These are phyloP conservation scores for Dryadomyces quercivorus DNA, from an alignment of 2,329 filamentous ascomycete genomes.

Conservation along the genomic window DNA sequence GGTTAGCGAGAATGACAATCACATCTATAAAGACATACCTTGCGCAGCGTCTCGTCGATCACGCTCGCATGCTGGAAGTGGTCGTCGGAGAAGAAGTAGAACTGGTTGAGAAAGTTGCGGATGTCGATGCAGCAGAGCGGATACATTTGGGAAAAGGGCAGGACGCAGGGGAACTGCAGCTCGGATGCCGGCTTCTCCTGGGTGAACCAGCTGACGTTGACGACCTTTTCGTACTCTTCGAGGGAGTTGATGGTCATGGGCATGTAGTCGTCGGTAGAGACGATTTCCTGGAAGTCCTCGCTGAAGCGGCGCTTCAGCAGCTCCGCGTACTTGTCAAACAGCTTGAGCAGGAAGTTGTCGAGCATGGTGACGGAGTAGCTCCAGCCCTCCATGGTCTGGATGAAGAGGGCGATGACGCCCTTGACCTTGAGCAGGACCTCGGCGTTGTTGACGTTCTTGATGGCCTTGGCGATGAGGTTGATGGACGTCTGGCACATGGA, in stretches of 20 bases:
- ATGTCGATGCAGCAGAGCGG: conserved; percentile 97
- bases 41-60: conserved; percentile 82
- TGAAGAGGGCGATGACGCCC: conserved; percentile 82
- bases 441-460: conserved; percentile 73
- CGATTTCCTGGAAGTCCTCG: conserved; percentile 86
- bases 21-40: conserved; percentile 30
- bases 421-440: conserved; percentile 92
- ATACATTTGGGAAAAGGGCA: conserved; percentile 99
- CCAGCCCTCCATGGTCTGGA: conserved; percentile 98
- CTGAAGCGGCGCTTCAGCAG: conserved; percentile 84
- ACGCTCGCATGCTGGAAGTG: conserved; percentile 84
- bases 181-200: conserved; percentile 68
- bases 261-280: conserved; percentile 97
- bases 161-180: conserved; percentile 81
- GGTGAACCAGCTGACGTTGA: conserved; percentile 91
- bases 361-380: conserved; percentile 73
- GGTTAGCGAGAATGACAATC: conserved; percentile 3
- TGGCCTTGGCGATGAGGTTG: conserved; percentile 63
- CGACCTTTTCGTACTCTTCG: conserved; percentile 90
- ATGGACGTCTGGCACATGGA: conserved; percentile 91
- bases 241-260: conserved; percentile 89
- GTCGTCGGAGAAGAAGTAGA: conserved; percentile 94
- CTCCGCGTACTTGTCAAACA: conserved; percentile 92
- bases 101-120: conserved; percentile 92
- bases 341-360: conserved; percentile 70